Conservation (phyloP, 108 stramenopile species). For the Stephanodiscus minutulus region DNA sequence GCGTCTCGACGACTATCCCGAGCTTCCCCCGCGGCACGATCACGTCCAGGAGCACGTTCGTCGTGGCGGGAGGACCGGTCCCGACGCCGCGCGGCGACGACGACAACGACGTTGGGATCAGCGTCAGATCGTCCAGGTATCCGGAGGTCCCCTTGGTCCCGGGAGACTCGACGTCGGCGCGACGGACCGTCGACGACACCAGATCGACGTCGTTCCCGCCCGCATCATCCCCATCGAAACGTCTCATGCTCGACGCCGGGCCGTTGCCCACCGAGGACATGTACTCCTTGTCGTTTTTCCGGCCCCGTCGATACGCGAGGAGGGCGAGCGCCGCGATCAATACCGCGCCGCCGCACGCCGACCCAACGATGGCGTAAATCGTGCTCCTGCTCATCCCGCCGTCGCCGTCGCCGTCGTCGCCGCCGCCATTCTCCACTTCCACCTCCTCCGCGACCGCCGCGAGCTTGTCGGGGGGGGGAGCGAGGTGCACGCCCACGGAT, state of each 20-base stretch:
- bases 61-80: background rate
- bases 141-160: background rate
- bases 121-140: background rate
- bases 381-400: background rate
- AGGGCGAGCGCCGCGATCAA: background rate
- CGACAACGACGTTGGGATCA: background rate
- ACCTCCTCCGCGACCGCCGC: background rate
- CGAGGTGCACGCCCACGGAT: background rate
- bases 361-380: background rate
- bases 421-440: too few relatives aligned
- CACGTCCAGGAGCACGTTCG: slow-evolving; percentile 11
- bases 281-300: slow-evolving; percentile 9
- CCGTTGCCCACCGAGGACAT: slow-evolving; percentile 13
- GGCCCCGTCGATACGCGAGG: background rate
- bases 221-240: slow-evolving; percentile 5
- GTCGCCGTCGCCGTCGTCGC: background rate
- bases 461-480: background rate
- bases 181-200: too few relatives aligned
- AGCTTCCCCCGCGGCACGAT: slow-evolving; percentile 31
- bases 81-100: background rate
- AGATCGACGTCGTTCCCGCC: too few relatives aligned
- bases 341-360: background rate
- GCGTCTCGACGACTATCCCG: slow-evolving; percentile 27
- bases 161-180: background rate
- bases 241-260: slow-evolving; percentile 6